Evolutionary conservation across 306 rosid genomes (phyloP).

Genomic region (Parietaria judaica): DNA sequence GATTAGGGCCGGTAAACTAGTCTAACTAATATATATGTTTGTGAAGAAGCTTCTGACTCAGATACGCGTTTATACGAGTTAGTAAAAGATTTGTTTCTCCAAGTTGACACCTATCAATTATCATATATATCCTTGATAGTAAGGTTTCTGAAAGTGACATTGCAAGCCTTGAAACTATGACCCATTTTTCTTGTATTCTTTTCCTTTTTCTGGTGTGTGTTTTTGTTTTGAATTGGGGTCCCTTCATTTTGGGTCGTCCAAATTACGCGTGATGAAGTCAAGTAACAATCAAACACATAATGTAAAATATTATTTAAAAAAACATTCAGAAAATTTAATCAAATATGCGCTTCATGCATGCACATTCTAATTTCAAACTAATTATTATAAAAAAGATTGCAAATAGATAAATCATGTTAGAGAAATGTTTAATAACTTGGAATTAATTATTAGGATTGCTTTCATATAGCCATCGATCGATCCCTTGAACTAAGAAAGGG

Average conservation of each 20-base stretch:
- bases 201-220: not conserved
- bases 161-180: conserved; percentile 8
- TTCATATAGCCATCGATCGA: no score
- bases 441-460: no score
- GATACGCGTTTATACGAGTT: conserved; percentile 5
- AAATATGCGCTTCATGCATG: no score
- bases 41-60: conserved; percentile 17
- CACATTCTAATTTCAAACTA: no score
- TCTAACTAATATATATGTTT: not conserved
- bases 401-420: no score
- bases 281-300: conserved; percentile 2
- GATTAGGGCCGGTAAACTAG: not conserved
- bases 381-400: no score
- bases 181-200: not conserved
- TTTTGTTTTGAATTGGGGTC: conserved; percentile 4
- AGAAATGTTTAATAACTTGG: no score
- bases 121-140: not conserved
- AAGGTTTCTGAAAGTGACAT: conserved; percentile 14
- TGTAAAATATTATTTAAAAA: no score
- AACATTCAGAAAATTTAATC: no score
- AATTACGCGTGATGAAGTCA: conserved; percentile 12
- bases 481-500: no score
- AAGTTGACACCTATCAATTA: conserved; percentile 3
- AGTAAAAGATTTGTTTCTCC: conserved; percentile 8
- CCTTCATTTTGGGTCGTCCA: not conserved